phyloP scores from a whole-genome alignment of 164 flowering plant species.

The Nelumbo lutea region DNA sequence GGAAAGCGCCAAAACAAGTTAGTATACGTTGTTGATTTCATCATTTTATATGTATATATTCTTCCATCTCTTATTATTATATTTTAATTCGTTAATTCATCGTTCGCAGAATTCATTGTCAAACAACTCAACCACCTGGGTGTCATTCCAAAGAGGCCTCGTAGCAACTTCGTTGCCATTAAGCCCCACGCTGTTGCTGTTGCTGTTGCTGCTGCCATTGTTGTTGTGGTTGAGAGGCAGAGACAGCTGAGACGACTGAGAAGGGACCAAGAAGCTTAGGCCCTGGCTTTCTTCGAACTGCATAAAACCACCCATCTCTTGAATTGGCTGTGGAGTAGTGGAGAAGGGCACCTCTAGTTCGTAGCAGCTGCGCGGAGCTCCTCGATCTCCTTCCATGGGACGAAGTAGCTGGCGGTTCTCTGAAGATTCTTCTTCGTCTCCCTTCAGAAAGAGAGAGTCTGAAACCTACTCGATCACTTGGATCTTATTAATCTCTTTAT shows the following conservation, averaged over 20 bases:
- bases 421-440: background rate
- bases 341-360: slow-evolving; percentile 30
- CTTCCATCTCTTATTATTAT: no score
- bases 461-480: background rate
- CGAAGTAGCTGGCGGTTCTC: background rate
- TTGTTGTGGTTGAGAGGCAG: slow-evolving; percentile 18
- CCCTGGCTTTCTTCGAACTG: slow-evolving; percentile 53
- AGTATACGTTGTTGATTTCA: no score
- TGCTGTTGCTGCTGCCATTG: slow-evolving; percentile 5
- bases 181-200: slow-evolving; percentile 22
- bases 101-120: no score
- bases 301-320: slow-evolving; percentile 44
- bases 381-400: slow-evolving; percentile 30
- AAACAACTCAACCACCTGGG: slow-evolving; percentile 23
- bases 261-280: slow-evolving; percentile 40
- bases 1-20: no score
- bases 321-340: slow-evolving; percentile 22
- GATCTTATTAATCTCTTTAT: background rate
- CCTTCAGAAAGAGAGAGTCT: no score
- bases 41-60: no score
- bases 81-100: no score
- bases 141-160: slow-evolving; percentile 32
- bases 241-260: slow-evolving; percentile 16
- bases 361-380: slow-evolving; percentile 21
- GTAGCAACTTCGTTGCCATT: slow-evolving; percentile 17